phyloP scores from a whole-genome alignment of 2,329 filamentous ascomycete species.

The Graphiopsis chlorocephala region DNA sequence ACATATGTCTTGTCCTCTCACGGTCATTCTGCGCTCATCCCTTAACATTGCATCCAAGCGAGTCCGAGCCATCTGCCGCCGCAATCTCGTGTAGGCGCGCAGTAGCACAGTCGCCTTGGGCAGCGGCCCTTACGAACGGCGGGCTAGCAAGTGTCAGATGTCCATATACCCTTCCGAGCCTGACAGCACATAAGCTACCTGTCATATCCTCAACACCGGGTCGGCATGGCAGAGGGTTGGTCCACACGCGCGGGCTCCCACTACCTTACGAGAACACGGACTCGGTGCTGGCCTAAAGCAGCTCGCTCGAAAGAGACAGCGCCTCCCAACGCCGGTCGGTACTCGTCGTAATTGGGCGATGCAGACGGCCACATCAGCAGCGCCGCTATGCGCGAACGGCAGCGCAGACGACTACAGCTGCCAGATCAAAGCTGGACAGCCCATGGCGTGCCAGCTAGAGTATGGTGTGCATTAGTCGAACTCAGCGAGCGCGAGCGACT shows the following conservation, averaged over 20 bases:
- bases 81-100: neutral
- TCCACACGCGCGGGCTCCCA: slow-evolving; percentile 5
- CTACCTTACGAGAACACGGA: neutral
- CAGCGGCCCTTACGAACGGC: neutral
- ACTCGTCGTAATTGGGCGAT: slow-evolving; percentile 1
- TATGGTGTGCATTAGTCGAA: slow-evolving; percentile 8
- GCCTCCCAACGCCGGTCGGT: neutral
- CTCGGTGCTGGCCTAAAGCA: slow-evolving; percentile 14
- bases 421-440: neutral
- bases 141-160: neutral
- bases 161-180: neutral
- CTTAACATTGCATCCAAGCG: slow-evolving; percentile 15
- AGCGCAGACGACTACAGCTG: neutral
- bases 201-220: slow-evolving; percentile 14
- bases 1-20: neutral
- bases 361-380: neutral
- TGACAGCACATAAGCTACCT: slow-evolving; percentile 12
- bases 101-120: neutral
- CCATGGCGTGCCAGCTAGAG: neutral
- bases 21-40: slow-evolving; percentile 2
- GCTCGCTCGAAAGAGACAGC: slow-evolving; percentile 7
- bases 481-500: slow-evolving; percentile 1
- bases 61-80: slow-evolving; percentile 1
- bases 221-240: slow-evolving; percentile 3
- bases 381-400: neutral